Base-by-base conservation (phyloP, 1,284 basidiomycete genomes). In the Cronartium quercuum region DNA sequence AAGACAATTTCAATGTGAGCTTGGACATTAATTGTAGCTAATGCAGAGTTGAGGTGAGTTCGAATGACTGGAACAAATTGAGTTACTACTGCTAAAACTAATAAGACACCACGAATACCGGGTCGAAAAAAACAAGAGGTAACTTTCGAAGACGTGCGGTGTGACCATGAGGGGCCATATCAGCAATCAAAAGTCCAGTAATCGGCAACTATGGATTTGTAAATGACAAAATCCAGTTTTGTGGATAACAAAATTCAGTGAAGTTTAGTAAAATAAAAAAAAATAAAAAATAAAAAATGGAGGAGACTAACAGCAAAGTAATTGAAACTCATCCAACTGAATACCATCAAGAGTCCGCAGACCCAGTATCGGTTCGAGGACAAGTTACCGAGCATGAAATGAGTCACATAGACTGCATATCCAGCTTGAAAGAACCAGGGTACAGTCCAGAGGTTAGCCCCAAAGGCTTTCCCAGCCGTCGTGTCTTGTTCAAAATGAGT, bases 321-420 rank as follows among this genome's bases (percentile, higher is more conserved):
- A 77, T 80, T 81, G 77, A 79, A 80, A 38, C 78, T 80, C 12
- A 77, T 78, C 81, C 81, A 82, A 62, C 77, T 78, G 76, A 81
- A 81, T 76, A 79, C 78, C 70, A 76, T 79, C 66, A 82, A 67
- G 37, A 80, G 51, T 13, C 44, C 78, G 77, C 80, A 81, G 51
- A 82, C 76, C 81, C 81, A 82, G 79, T 81, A 81, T 24, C 81
- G 77, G 70, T 80, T 80, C 51, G 77, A 78, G 51, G 80, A 79
- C 35, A 81, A 75, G 76, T 81, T 81, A 62, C 81, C 81, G 60
- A 82, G 78, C 80, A 82, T 81, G 67, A 81, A 78, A 77, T 81
- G 80, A 15, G 77, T 75, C 21, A 78, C 77, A 78, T 80, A 80
- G 68, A 79, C 80, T 47, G 78, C 78, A 77, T 79, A 81, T 55